Evolutionary conservation across 1,284 basidiomycete genomes (phyloP).

Genomic region (Ceratobasidium sp.): DNA sequence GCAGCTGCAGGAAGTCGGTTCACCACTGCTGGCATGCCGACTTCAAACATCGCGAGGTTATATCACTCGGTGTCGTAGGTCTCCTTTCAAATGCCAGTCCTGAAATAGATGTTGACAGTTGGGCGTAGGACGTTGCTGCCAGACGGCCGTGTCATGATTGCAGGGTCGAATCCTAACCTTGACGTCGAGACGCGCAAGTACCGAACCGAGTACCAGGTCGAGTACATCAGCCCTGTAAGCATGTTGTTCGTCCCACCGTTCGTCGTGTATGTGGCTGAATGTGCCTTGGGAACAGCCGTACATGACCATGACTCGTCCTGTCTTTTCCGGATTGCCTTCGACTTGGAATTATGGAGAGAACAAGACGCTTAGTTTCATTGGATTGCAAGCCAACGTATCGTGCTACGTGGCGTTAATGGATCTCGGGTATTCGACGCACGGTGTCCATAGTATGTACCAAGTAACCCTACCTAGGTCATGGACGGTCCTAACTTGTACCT

Average conservation of each 20-base stretch:
- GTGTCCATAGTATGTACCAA: slow-evolving; percentile 70
- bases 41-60: slow-evolving; percentile 79
- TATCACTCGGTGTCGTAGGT: slow-evolving; percentile 79
- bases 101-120: too few relatives aligned
- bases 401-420: slow-evolving; percentile 76
- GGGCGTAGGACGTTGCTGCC: slow-evolving; percentile 69
- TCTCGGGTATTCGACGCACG: slow-evolving; percentile 81
- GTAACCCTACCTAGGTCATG: too few relatives aligned
- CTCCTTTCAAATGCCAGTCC: background rate
- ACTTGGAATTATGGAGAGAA: slow-evolving; percentile 66
- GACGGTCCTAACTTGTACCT: too few relatives aligned
- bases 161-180: slow-evolving; percentile 88
- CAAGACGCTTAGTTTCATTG: slow-evolving; percentile 57
- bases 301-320: slow-evolving; percentile 62
- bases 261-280: slow-evolving; percentile 73
- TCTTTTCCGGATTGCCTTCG: slow-evolving; percentile 60
- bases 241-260: slow-evolving; percentile 59
- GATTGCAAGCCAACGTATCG: slow-evolving; percentile 10
- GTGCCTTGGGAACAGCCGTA: slow-evolving; percentile 51
- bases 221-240: slow-evolving; percentile 78
- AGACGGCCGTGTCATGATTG: slow-evolving; percentile 80
- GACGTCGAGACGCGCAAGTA: slow-evolving; percentile 72
- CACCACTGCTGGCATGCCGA: slow-evolving; percentile 71
- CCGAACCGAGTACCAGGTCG: slow-evolving; percentile 85
- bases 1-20: slow-evolving; percentile 74